These are phyloP conservation scores for Globisporangium apiculatum DNA, from an alignment of 352 stramenopile species.

Conservation along the genomic window DNA sequence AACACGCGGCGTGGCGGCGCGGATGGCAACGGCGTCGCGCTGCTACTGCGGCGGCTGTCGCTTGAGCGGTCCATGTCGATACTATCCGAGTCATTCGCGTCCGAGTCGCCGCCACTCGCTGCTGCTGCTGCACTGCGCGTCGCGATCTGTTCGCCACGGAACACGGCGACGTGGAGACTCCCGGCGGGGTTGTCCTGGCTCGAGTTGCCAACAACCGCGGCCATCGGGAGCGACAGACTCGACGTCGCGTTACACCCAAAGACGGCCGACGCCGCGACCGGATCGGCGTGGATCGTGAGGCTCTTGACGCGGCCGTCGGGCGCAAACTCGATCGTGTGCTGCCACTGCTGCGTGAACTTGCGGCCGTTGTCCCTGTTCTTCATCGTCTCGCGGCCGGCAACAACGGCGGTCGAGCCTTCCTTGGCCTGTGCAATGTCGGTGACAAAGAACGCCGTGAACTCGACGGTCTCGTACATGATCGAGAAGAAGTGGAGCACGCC, in stretches of 20 bases:
- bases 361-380: conserved; percentile 84
- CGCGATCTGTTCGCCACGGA: conserved; percentile 80
- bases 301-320: conserved; percentile 82
- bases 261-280: conserved; percentile 77
- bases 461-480: conserved; percentile 85
- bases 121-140: conserved; percentile 33
- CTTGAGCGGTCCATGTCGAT: neutral
- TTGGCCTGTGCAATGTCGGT: conserved; percentile 84
- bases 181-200: conserved; percentile 74
- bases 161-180: conserved; percentile 66
- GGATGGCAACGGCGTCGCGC: conserved; percentile 18
- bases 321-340: conserved; percentile 86
- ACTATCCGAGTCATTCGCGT: conserved; percentile 22
- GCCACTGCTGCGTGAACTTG: conserved; percentile 88
- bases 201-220: conserved; percentile 71
- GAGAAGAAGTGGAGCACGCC: conserved; percentile 87
- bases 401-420: conserved; percentile 74
- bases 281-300: conserved; percentile 79
- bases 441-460: conserved; percentile 86
- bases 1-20: conserved; percentile 39
- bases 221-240: conserved; percentile 78
- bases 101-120: conserved; percentile 18
- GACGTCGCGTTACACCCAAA: conserved; percentile 86
- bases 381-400: conserved; percentile 83
- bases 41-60: conserved; percentile 7